Conservation (phyloP, 371 early-diverging fungal species). For the Circinella umbellata region DNA sequence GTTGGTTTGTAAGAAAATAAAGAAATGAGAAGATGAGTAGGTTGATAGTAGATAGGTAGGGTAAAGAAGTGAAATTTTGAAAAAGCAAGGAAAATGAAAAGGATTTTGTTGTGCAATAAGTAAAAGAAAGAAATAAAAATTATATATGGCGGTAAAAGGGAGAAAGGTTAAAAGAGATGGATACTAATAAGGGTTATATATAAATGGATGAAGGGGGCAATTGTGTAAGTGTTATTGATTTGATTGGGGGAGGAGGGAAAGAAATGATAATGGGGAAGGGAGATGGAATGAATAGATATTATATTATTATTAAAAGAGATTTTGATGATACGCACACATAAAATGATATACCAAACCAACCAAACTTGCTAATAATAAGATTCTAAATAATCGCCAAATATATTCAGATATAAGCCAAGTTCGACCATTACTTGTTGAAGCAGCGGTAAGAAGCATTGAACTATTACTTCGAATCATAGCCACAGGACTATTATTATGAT, state of each 20-base stretch:
- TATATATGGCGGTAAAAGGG: no score
- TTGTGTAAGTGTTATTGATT: no score
- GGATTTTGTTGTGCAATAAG: no score
- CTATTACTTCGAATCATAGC: not conserved
- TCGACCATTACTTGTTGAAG: conserved; percentile 11
- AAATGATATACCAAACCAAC: conserved; percentile 47
- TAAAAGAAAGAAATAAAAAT: no score
- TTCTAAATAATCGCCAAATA: conserved; percentile 45
- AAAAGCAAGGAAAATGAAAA: no score
- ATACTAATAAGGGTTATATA: no score
- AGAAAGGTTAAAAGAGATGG: no score
- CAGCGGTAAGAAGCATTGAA: not conserved
- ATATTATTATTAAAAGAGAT: conserved; percentile 10
- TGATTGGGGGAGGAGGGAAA: not conserved
- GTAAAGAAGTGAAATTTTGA: no score
- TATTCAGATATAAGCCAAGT: conserved; percentile 38
- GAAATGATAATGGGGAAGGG: not conserved
- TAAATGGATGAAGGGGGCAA: no score
- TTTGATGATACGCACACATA: conserved; percentile 25
- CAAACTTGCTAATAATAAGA: conserved; percentile 42
- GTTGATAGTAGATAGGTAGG: no score
- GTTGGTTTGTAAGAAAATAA: not conserved
- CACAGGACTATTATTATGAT: not conserved
- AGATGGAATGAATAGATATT: not conserved
- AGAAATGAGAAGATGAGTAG: not conserved